These are phyloP conservation scores for Russula lepida DNA, from an alignment of 768 basidiomycete genomes.

Conservation along the genomic window DNA sequence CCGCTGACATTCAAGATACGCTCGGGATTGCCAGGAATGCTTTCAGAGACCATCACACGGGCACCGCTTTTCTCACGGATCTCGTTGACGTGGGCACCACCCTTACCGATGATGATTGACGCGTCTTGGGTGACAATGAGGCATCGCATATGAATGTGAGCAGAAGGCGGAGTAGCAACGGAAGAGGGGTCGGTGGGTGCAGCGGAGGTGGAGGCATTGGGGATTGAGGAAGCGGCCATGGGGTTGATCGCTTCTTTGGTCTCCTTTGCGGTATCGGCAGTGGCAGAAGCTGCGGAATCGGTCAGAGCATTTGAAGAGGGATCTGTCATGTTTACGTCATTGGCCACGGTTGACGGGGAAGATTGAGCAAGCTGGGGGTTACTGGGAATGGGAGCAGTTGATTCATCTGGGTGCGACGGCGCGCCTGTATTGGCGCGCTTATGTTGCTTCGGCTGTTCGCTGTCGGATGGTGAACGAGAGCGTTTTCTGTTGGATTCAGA, in stretches of 20 bases:
- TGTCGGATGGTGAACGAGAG: slow-evolving; percentile 78
- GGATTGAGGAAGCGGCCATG: slow-evolving; percentile 27
- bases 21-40: slow-evolving; percentile 98
- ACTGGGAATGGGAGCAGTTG: slow-evolving; percentile 33
- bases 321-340: slow-evolving; percentile 64
- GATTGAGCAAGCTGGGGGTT: slow-evolving; percentile 35
- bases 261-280: slow-evolving; percentile 44
- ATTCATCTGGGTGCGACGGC: slow-evolving; percentile 38
- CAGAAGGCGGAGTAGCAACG: slow-evolving; percentile 49
- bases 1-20: slow-evolving; percentile 95
- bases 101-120: slow-evolving; percentile 97
- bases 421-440: slow-evolving; percentile 82
- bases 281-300: slow-evolving; percentile 46
- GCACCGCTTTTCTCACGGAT: slow-evolving; percentile 97
- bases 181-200: slow-evolving; percentile 45
- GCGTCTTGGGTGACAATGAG: slow-evolving; percentile 99
- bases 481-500: slow-evolving; percentile 78
- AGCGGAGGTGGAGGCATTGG: slow-evolving; percentile 40
- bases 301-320: slow-evolving; percentile 28
- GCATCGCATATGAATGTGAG: slow-evolving; percentile 94
- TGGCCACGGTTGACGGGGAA: slow-evolving; percentile 31
- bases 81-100: slow-evolving; percentile 93
- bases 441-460: slow-evolving; percentile 67
- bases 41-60: slow-evolving; percentile 94
- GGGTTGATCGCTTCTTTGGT: slow-evolving; percentile 29